A percentile compares a stretch with the other conserved stretches of the same genome.
These are phyloP conservation scores for Ogataea chonburiensis DNA, from an alignment of 805 yeast genomes.

Conservation along the genomic window DNA sequence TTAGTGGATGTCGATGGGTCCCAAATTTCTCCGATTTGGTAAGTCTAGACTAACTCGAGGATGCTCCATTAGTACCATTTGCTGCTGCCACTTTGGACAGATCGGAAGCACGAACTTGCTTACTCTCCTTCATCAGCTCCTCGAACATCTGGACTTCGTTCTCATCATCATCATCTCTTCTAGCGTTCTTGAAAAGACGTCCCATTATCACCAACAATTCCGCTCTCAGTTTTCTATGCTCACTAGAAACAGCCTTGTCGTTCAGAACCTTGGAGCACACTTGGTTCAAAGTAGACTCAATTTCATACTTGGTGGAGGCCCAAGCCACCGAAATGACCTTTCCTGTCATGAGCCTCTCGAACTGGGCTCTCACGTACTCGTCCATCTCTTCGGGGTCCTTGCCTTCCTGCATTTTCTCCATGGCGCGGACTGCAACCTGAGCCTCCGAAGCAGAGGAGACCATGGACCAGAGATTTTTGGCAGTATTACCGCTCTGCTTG, in stretches of 20 bases:
- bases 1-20: no score
- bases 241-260: slow-evolving; percentile 50
- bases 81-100: slow-evolving; percentile 29
- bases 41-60: no score
- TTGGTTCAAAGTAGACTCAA: slow-evolving; percentile 65
- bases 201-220: slow-evolving; percentile 62
- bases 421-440: slow-evolving; percentile 72
- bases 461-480: slow-evolving; percentile 69
- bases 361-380: slow-evolving; percentile 53
- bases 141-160: slow-evolving; percentile 79
- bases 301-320: slow-evolving; percentile 79
- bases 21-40: no score
- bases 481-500: slow-evolving; percentile 71
- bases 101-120: slow-evolving; percentile 30
- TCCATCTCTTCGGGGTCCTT: slow-evolving; percentile 40
- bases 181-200: slow-evolving; percentile 54
- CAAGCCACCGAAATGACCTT: slow-evolving; percentile 82
- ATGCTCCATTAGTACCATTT: no score
- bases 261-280: slow-evolving; percentile 67
- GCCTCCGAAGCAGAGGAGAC: slow-evolving; percentile 76
- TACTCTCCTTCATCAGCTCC: slow-evolving; percentile 43
- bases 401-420: slow-evolving; percentile 55
- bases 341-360: slow-evolving; percentile 74
- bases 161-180: slow-evolving; percentile 66
- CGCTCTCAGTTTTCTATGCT: slow-evolving; percentile 57